Evolutionary conservation across 2,329 filamentous ascomycete species (phyloP), one percentile per base, ranked within the genome.

Genomic region (Pseudofabraea citricarpa): DNA sequence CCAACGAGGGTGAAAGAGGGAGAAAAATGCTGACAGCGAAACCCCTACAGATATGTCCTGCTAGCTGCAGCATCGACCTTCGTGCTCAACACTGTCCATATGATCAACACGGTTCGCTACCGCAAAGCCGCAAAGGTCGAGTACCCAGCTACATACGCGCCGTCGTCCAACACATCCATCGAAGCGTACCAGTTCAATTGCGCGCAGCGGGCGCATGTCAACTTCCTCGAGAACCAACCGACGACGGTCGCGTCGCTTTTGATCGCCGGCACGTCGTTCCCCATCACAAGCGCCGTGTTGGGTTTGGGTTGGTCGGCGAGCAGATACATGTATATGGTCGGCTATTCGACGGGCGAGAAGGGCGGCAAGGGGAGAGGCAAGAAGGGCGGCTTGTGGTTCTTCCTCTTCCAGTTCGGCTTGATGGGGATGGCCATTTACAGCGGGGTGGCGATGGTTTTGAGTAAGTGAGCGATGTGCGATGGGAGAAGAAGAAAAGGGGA

Each of bases 181-280:
- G 56, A 43, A 37, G 59, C 59, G 7, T 74, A 64, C 60, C 58
- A 61, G 41, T 84, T 85, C 68, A 85, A 85, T 70, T 83, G 79
- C 66, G 75, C 75, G 41, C 79, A 83, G 56, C 75, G 77, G 37
- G 73, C 78, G 8, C 81, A 85, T 59, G 64, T 68, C 54, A 83
- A 85, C 69, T 85, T 72, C 64, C 71, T 70, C 51, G 82, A 85
- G 68, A 81, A 78, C 64, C 66, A 77, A 26, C 64, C 72, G 7
- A 67, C 76, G 3, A 69, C 76, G 57, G 56, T 83, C 9, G 68
- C 64, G 18, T 64, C 69, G 19, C 64, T 83, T 9, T 60, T 81
- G 47, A 69, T 85, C 53, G 64, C 75, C 8, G 80, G 81, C 23
- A 57, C 83, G 19, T 60, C 63, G 27, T 81, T 69, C 59, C 82